These are phyloP conservation scores for Aspergillus steynii DNA, from an alignment of 495 filamentous ascomycete genomes.

Conservation along the genomic window DNA sequence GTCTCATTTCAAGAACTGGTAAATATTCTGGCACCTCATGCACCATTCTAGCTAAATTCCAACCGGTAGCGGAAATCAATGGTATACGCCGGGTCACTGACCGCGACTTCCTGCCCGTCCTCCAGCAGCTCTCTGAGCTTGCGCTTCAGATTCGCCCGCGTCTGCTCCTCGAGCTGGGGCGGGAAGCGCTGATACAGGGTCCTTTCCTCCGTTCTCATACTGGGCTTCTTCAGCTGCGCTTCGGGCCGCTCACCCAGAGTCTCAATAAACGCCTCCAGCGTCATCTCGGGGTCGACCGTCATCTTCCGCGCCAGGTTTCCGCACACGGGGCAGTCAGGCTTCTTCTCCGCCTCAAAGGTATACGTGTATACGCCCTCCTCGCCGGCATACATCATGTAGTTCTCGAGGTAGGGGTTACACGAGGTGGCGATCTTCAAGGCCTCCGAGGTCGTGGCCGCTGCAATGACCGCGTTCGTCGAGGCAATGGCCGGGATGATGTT, in stretches of 20 bases:
- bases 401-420: conserved; percentile 79
- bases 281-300: conserved; percentile 66
- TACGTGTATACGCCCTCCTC: conserved; percentile 96
- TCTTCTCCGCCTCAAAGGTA: conserved; percentile 90
- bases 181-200: conserved; percentile 90
- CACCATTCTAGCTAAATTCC: conserved; percentile 35
- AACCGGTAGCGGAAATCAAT: conserved; percentile 71
- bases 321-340: conserved; percentile 92
- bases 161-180: conserved; percentile 75
- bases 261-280: conserved; percentile 83
- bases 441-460: conserved; percentile 93
- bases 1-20: conserved; percentile 13
- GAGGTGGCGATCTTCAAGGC: conserved; percentile 89
- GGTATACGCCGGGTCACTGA: conserved; percentile 80
- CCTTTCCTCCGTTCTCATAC: conserved; percentile 74
- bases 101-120: conserved; percentile 72
- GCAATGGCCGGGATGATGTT: conserved; percentile 99
- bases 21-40: neutral
- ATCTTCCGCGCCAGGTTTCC: conserved; percentile 76
- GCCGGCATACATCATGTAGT: conserved; percentile 99
- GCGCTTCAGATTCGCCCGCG: conserved; percentile 75
- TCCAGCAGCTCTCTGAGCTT: conserved; percentile 66
- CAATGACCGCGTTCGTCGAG: conserved; percentile 95
- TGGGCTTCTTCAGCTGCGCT: conserved; percentile 87
- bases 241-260: conserved; percentile 80